Evolutionary conservation across 2,329 filamentous ascomycete species (phyloP).

Genomic region (Aspergillus vadensis): DNA sequence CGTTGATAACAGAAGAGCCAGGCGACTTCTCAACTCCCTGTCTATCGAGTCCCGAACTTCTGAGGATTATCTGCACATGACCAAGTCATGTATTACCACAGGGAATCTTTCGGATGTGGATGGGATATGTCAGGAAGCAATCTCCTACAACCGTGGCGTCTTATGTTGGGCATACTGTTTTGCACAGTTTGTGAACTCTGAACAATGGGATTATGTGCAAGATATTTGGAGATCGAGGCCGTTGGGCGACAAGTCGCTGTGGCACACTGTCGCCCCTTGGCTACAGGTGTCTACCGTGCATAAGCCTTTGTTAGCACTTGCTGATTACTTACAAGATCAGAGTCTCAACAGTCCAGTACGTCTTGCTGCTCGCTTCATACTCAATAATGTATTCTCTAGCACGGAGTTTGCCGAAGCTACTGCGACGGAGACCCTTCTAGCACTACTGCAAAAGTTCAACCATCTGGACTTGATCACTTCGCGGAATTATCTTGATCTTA

Average conservation of each 20-base stretch:
- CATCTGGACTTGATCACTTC: slow-evolving; percentile 26
- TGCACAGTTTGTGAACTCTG: slow-evolving; percentile 32
- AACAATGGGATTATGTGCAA: slow-evolving; percentile 36
- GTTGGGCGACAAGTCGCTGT: slow-evolving; percentile 10
- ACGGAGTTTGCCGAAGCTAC: slow-evolving; percentile 28
- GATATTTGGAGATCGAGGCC: slow-evolving; percentile 34
- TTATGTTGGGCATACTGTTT: slow-evolving; percentile 36
- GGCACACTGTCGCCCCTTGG: slow-evolving; percentile 18
- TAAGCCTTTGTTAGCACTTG: slow-evolving; percentile 26
- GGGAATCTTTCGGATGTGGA: slow-evolving; percentile 44
- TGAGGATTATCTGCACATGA: slow-evolving; percentile 49
- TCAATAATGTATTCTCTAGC: slow-evolving; percentile 30
- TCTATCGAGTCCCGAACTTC: slow-evolving; percentile 38
- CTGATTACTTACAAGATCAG: slow-evolving; percentile 20
- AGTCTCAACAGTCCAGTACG: slow-evolving; percentile 3
- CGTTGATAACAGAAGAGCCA: slow-evolving; percentile 46
- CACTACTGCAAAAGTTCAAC: slow-evolving; percentile 30
- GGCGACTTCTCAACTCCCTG: slow-evolving; percentile 51
- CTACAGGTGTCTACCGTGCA: slow-evolving; percentile 21
- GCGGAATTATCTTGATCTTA: slow-evolving; percentile 32
- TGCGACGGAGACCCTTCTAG: slow-evolving; percentile 34
- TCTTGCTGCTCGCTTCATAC: slow-evolving; percentile 27
- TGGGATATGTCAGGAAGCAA: slow-evolving; percentile 46
- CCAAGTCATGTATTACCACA: slow-evolving; percentile 46
- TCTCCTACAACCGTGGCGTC: slow-evolving; percentile 25